Base-by-base conservation (phyloP, 352 stramenopile genomes). In the Thraustochytrium sp. region DNA sequence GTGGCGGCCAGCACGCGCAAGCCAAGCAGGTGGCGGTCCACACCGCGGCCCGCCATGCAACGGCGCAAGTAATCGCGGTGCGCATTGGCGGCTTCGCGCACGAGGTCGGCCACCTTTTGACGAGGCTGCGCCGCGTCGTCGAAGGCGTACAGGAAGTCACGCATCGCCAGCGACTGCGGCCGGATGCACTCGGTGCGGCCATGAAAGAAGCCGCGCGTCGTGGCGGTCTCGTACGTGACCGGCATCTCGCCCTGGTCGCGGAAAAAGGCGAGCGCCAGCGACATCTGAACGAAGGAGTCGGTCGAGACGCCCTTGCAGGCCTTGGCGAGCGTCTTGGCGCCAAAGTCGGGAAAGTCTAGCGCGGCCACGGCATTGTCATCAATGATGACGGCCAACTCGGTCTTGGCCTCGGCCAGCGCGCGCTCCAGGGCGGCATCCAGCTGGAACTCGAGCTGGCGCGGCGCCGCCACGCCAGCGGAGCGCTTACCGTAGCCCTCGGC, bases 181-280 rank as follows among this genome's bases (percentile, higher is more conserved):
- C 93, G 91, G 82, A 97, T 97, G 5, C 91, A 96, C 86, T 97
- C 93, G 36, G 93, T 97, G 48, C 93, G 92, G 40, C 93, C 93
- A 80, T 96, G 92, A 78, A 93, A 91, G 86, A 96, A 97, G 82
- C 82, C 85, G 31, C 93, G 90, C 55, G 93, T 97, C n/a, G 93
- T 92, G 86, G 92, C 96, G 86, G 92, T 96, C 87, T 97, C 93
- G 86, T 97, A 97, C 26, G 91, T 93, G 0, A 93, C 88, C 3
- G 92, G 88, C 34, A 94, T 87, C 76, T 91, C 88, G 2, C 64
- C 89, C 61, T 97, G 90, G 46, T 90, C 63, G 40, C 90, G 89
- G 64, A 89, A 91, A 84, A 95, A 97, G 37, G 93, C 93, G 11
- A 97, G 85, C 85, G 97, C 93, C 46, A 97, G 88, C 21, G 92